A percentile compares a stretch with the other conserved stretches of the same genome.
These are phyloP conservation scores for Botrytis hyacinthi DNA, from an alignment of 2,329 filamentous ascomycete species.

Conservation along the genomic window DNA sequence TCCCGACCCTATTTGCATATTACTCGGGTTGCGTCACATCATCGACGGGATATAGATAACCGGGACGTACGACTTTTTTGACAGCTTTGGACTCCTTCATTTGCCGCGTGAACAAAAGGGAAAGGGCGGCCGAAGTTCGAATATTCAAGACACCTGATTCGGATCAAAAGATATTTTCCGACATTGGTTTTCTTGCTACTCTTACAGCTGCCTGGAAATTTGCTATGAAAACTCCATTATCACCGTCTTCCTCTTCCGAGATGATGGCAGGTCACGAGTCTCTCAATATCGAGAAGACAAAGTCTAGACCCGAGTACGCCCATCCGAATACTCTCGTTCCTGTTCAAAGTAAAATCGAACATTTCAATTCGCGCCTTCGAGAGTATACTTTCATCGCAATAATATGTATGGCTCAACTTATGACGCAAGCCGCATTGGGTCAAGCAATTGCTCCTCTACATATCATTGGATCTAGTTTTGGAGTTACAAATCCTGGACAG, in stretches of 20 bases:
- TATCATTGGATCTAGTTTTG: slow-evolving; percentile 49
- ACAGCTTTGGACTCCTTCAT: background rate
- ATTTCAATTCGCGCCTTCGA: slow-evolving; percentile 28
- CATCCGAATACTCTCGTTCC: slow-evolving; percentile 18
- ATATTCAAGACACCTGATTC: background rate
- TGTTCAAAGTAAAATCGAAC: slow-evolving; percentile 18
- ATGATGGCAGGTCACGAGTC: background rate
- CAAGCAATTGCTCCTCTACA: slow-evolving; percentile 49
- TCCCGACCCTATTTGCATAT: background rate
- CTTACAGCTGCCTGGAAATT: background rate
- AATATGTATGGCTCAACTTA: slow-evolving; percentile 48
- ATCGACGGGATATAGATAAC: background rate
- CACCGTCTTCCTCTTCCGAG: background rate
- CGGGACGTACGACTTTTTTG: background rate
- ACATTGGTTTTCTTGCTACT: background rate
- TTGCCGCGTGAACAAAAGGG: background rate
- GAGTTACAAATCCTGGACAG: slow-evolving; percentile 43
- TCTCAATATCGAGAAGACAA: slow-evolving; percentile 1
- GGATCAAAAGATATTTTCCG: background rate
- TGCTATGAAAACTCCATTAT: background rate
- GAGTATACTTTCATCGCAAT: slow-evolving; percentile 44
- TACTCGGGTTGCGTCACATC: background rate
- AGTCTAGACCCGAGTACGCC: background rate
- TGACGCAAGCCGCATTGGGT: slow-evolving; percentile 49
- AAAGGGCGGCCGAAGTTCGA: background rate